Base-by-base conservation (phyloP, 1,284 basidiomycete species). In the Trichosporon sp. region DNA sequence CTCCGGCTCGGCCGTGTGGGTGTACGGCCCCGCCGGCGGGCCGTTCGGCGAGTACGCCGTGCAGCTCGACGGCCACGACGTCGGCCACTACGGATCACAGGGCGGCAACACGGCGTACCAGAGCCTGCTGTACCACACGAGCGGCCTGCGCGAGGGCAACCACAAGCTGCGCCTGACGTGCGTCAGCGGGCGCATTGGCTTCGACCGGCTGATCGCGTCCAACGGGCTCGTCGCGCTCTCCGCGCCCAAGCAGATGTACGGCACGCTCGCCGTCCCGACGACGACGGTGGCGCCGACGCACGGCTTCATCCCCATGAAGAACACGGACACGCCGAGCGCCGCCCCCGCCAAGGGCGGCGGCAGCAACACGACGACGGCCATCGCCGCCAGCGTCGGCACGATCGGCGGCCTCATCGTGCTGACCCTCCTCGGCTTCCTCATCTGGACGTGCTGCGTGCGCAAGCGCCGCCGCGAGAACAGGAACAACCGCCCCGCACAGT, bases 41-140 rank as follows among this genome's bases (percentile, higher is more conserved):
- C 70, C 76, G 25, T 73, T 73, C 0, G 79, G 69, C 8, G 32
- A 68, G 8, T 81, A 72, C 68, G 72, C 76, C 35, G 78, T 79
- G 1, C 5, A 65, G 11, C 31, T 81, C 38, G 80, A 80, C 68
- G 70, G 75, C 31, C 23, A 35, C n/a, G 68, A 72, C 23, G 67
- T 71, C 15, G 78, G 77, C 4, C 42, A 67, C 8, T 81, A 67
- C 63, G 67, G 76, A 51, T 74, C 76, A 2, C 65, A 72, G 1
- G 75, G 73, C 8, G 74, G 73, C 1, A 65, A 71, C 3, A 65
- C 70, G 47, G 69, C 73, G 71, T 81, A 79, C 69, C 68, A 75
- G 32, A 69, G 74, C 44, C 62, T 79, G 15, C 68, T 81, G 38
- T 81, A 72, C 68, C 69, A 75, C 58, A 58, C 75, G 0, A 72